A percentile compares a stretch with the other conserved stretches of the same genome.
Evolutionary conservation across 2,329 filamentous ascomycete genomes (phyloP).

Genomic region (Arthrobotrys sinensis): DNA sequence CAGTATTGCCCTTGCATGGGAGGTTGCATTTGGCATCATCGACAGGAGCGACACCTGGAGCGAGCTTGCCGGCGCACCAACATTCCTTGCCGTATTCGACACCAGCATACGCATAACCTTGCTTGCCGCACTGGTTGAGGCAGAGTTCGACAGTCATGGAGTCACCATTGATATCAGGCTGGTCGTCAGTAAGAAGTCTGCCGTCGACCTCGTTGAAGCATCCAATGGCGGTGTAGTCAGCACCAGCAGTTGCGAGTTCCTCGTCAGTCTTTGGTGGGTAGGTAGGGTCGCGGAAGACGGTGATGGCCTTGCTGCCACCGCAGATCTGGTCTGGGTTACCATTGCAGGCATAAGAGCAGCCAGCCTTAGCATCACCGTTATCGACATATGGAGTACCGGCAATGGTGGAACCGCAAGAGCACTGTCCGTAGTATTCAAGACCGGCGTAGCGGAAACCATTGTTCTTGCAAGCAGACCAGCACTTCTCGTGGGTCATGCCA

Average conservation of each 20-base stretch:
- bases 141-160: slow-evolving; percentile 58
- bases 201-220: slow-evolving; percentile 48
- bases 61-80: slow-evolving; percentile 50
- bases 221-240: slow-evolving; percentile 42
- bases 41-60: slow-evolving; percentile 20
- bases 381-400: slow-evolving; percentile 23
- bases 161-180: slow-evolving; percentile 33
- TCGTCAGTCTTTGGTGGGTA: slow-evolving; percentile 36
- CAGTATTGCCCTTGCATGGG: slow-evolving; percentile 41
- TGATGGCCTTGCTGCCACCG: slow-evolving; percentile 48
- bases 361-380: slow-evolving; percentile 20
- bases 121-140: slow-evolving; percentile 44
- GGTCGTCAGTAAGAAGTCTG: slow-evolving; percentile 50
- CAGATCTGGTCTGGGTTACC: slow-evolving; percentile 45
- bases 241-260: slow-evolving; percentile 43
- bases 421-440: slow-evolving; percentile 52
- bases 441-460: slow-evolving; percentile 55
- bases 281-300: slow-evolving; percentile 46
- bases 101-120: slow-evolving; percentile 58
- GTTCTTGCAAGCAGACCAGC: slow-evolving; percentile 55
- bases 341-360: slow-evolving; percentile 44
- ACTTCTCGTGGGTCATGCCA: slow-evolving; percentile 55
- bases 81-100: slow-evolving; percentile 54
- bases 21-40: slow-evolving; percentile 34
- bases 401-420: slow-evolving; percentile 45